These are phyloP conservation scores for Xerocomellus amylosporus DNA, from an alignment of 768 basidiomycete genomes.

Conservation along the genomic window DNA sequence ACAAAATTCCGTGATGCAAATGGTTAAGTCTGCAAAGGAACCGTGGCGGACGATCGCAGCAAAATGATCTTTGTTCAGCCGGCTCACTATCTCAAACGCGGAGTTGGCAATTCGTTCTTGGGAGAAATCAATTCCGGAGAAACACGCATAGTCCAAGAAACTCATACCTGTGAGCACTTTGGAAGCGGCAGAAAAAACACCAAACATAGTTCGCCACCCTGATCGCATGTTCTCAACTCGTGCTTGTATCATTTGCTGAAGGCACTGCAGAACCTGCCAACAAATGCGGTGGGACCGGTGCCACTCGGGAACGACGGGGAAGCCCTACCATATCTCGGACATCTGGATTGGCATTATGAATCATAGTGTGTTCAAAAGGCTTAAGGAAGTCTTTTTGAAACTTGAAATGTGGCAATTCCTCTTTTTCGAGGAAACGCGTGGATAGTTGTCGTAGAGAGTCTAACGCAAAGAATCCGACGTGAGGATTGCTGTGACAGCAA, in stretches of 20 bases:
- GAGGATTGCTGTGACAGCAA: constrained; percentile 96
- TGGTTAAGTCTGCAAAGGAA: constrained; percentile 91
- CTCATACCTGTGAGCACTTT: constrained; percentile 79
- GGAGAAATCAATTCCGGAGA: neutral
- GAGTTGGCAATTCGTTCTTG: constrained; percentile 87
- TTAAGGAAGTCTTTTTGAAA: constrained; percentile 99
- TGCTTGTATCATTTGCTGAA: constrained; percentile 98
- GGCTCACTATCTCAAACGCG: constrained; percentile 94
- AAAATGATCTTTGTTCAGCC: constrained; percentile 90
- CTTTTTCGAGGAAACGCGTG: constrained; percentile 98
- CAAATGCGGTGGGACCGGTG: neutral
- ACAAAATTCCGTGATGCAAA: constrained; percentile 98
- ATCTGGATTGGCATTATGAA: constrained; percentile 93
- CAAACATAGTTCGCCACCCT: constrained; percentile 99
- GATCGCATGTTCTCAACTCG: constrained; percentile 93
- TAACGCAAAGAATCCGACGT: constrained; percentile 94
- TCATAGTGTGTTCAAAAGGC: constrained; percentile 98
- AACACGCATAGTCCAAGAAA: neutral
- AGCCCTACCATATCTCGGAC: constrained; percentile 88
- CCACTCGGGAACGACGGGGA: neutral
- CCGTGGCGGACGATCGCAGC: constrained; percentile 87
- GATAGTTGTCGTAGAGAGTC: constrained; percentile 96
- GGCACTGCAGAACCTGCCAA: constrained; percentile 85
- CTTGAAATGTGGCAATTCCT: constrained; percentile 96
- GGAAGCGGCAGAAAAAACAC: constrained; percentile 95